phyloP scores from a whole-genome alignment of 352 stramenopile species.

The Thraustotheca clavata region DNA sequence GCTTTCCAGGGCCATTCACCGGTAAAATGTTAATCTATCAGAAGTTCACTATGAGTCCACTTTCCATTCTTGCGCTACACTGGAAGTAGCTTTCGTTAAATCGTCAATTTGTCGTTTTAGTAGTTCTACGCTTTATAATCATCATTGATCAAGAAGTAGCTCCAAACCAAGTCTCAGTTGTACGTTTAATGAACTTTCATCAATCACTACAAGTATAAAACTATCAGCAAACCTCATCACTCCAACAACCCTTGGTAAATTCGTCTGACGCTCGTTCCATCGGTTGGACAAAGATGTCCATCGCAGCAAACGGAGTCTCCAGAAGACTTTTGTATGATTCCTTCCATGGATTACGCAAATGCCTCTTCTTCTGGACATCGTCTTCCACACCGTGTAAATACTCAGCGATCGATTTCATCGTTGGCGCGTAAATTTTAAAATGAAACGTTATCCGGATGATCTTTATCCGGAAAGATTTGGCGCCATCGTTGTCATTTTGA shows the following conservation, averaged over 20 bases:
- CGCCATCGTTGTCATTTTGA: no score
- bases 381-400: neutral
- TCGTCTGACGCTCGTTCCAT: neutral
- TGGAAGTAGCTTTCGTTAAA: neutral
- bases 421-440: neutral
- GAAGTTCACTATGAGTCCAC: neutral
- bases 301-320: neutral
- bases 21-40: neutral
- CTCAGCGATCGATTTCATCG: neutral
- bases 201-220: slow-evolving; percentile 5
- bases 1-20: neutral
- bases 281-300: neutral
- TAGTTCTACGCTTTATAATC: slow-evolving; percentile 4
- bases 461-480: slow-evolving; percentile 1
- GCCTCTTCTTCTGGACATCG: slow-evolving; percentile 6
- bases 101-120: neutral
- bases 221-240: no score
- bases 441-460: neutral
- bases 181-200: neutral
- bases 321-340: neutral
- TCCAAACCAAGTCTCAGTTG: neutral
- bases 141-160: neutral
- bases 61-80: neutral
- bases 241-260: no score
- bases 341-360: slow-evolving; percentile 1